A percentile compares a stretch with the other conserved stretches of the same genome.
Conservation (phyloP, 805 yeast species). For the Millerozyma acaciae region DNA sequence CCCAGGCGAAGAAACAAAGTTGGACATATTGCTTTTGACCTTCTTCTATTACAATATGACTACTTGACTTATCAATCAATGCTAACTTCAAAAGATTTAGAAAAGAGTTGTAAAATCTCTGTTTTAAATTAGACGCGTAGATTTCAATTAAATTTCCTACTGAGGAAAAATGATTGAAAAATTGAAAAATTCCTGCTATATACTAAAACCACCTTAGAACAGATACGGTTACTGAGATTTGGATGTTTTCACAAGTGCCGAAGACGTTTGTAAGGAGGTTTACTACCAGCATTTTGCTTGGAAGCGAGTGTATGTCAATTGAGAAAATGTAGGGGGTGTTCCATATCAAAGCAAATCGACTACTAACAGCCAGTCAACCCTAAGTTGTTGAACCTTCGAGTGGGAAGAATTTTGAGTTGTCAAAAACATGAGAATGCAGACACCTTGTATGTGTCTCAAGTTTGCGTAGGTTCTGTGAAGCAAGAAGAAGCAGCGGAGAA, state of each 20-base stretch:
- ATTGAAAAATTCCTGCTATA: too few species aligned
- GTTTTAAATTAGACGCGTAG: conserved; percentile 10
- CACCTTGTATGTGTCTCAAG: conserved; percentile 52
- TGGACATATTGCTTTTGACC: conserved; percentile 25
- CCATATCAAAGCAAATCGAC: too few species aligned
- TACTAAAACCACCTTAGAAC: too few species aligned
- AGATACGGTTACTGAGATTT: too few species aligned
- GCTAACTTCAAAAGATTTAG: not conserved
- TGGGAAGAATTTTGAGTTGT: conserved; percentile 48
- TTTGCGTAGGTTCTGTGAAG: conserved; percentile 25
- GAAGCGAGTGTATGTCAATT: conserved; percentile 6
- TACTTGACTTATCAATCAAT: not conserved
- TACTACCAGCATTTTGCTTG: too few species aligned
- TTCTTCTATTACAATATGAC: not conserved
- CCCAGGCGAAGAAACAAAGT: conserved; percentile 43
- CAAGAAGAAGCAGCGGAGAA: conserved; percentile 8
- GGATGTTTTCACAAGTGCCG: too few species aligned
- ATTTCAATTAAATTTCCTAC: conserved; percentile 14
- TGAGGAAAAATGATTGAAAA: conserved; percentile 12
- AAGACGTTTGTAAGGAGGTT: not conserved
- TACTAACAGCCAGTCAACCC: too few species aligned
- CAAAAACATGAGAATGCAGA: conserved; percentile 55
- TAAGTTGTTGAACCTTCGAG: conserved; percentile 25
- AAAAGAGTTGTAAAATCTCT: conserved; percentile 1
- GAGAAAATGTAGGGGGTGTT: too few species aligned